Base-by-base conservation (phyloP, 202 grass and related monocot species). In the Saccharum hybrid region DNA sequence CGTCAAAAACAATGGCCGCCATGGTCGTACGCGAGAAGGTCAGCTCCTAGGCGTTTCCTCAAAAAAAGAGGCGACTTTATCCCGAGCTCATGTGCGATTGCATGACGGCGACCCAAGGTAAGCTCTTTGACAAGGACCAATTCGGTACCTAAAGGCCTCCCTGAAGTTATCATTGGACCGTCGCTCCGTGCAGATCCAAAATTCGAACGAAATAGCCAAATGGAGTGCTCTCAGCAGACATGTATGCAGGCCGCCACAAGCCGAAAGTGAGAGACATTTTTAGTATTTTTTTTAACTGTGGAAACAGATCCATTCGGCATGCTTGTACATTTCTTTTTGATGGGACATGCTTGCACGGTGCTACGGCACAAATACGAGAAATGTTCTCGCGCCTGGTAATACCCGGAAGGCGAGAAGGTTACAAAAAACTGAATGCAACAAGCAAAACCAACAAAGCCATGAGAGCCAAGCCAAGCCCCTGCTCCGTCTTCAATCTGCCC, bases 21-120 rank as follows among this genome's bases (percentile, higher is more conserved):
- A 43, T 18, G n/a, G 83, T 79, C 67, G 15, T 72, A 54, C 3
- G 61, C 45, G 15, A 72, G 71, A 16, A 72, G 52, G 84, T 80
- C 83, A 72, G 31, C 31, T 33, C 31, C 31, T 33, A 33, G n/a
- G 31, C 31, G 31, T 33, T 33, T 33, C 31, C 31, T 33, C 31
- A 33, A 33, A 33, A 33, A 1, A 33, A 33, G 3, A 33, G 13
- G n/a, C 15, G 19, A 71, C 39, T 63, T 51, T 71, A 65, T 79
- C 41, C 21, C 5, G 0, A 28, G 54, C 5, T 11, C 49, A 23
- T 46, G 22, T 28, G 14, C n/a, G 26, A 34, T 6, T 21, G 46
- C 57, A 72, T 54, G 21, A 39, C 39, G 21, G 67, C 6, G 67
- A 79, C 2, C n/a, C 10, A 54, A 52, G 3, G n/a, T 31, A n/a